Percentiles rank a stretch among this genome's conserved stretches.
Conservation (phyloP, 768 basidiomycete genomes). For the Hygrocybe punicea region DNA sequence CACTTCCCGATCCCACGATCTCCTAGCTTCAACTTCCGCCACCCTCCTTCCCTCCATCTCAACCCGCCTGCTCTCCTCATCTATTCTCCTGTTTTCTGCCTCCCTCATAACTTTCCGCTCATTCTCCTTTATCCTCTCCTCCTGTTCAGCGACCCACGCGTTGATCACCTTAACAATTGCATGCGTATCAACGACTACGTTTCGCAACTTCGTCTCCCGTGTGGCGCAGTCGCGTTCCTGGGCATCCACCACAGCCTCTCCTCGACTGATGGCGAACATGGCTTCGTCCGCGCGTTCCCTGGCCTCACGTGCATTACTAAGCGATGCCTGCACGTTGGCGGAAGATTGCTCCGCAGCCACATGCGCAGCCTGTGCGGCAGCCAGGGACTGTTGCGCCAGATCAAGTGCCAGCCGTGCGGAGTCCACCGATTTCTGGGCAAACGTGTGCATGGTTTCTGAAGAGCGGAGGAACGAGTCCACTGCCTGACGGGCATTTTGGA, state of each 20-base stretch:
- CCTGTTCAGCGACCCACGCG: neutral
- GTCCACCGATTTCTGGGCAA: neutral
- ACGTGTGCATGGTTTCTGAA: neutral
- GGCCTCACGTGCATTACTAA: slow-evolving; percentile 23
- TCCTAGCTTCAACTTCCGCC: slow-evolving; percentile 18
- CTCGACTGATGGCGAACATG: slow-evolving; percentile 21
- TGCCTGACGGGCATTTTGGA: neutral
- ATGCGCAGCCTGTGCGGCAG: slow-evolving; percentile 20
- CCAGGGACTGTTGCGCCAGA: slow-evolving; percentile 5
- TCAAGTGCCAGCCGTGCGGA: neutral
- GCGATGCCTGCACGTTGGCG: slow-evolving; percentile 24
- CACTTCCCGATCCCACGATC: slow-evolving; percentile 20
- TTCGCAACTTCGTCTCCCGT: slow-evolving; percentile 1
- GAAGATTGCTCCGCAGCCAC: slow-evolving; percentile 32
- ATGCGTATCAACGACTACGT: neutral
- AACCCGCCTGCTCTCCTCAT: neutral
- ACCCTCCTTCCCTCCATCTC: neutral
- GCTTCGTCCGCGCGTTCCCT: slow-evolving; percentile 22
- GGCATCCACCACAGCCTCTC: slow-evolving; percentile 15
- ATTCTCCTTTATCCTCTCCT: slow-evolving; percentile 6
- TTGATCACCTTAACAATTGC: neutral
- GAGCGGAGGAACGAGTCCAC: neutral
- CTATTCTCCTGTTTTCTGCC: neutral
- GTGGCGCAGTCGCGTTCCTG: slow-evolving; percentile 5
- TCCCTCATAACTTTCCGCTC: neutral